Evolutionary conservation across 306 rosid species (phyloP).

Genomic region (Crataegus laevigata): DNA sequence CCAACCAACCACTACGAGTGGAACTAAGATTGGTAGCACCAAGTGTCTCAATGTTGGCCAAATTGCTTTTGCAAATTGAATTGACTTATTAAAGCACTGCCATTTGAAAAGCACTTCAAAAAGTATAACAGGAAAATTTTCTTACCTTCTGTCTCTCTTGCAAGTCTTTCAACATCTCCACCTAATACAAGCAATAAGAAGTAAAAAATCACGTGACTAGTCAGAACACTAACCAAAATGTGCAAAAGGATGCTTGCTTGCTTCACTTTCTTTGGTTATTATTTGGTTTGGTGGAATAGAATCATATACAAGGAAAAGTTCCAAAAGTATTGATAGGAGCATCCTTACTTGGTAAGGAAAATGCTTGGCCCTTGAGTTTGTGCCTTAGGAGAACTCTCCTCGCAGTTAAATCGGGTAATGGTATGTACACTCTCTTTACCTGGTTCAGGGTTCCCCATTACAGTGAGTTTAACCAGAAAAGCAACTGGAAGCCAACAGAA

Average conservation of each 20-base stretch:
- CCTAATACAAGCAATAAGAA: constrained; percentile 34
- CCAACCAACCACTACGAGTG: neutral
- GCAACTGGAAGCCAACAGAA: neutral
- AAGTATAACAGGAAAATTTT: neutral
- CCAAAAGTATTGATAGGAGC: neutral
- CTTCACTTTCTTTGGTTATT: neutral
- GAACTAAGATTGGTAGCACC: neutral
- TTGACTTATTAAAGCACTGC: neutral
- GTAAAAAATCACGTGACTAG: neutral
- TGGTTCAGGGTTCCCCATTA: constrained; percentile 26
- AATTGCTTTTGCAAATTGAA: neutral
- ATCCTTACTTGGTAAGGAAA: constrained; percentile 78
- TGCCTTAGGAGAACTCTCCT: constrained; percentile 64
- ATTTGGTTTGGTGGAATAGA: neutral
- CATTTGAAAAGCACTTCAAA: neutral
- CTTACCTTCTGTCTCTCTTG: constrained; percentile 74
- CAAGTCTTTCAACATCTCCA: constrained; percentile 79
- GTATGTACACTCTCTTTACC: constrained; percentile 92
- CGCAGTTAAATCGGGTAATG: constrained; percentile 75
- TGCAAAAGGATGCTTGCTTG: neutral
- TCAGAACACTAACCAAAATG: neutral
- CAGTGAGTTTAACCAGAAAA: constrained; percentile 12
- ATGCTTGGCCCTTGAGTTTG: constrained; percentile 95
- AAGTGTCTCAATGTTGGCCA: neutral
- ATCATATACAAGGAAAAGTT: neutral